Conservation (phyloP, 2,329 filamentous ascomycete genomes). For the Pseudocercospora fuligena region DNA sequence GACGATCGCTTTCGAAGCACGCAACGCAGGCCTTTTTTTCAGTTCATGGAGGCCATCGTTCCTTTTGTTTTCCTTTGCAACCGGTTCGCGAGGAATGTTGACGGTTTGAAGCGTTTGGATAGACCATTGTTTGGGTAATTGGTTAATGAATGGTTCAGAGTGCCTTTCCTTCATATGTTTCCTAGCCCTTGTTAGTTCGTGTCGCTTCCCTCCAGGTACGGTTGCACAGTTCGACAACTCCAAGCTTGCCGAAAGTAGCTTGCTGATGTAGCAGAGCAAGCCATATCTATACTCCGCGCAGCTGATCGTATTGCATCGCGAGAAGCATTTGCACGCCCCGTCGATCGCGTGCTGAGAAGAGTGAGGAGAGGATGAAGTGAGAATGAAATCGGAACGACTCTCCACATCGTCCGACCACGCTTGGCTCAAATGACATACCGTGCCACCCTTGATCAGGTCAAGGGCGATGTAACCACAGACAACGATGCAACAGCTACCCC, state of each 20-base stretch:
- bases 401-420: background rate
- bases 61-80: background rate
- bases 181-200: too few relatives aligned
- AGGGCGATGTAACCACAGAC: background rate
- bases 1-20: slow-evolving; percentile 5
- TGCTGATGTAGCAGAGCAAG: too few relatives aligned
- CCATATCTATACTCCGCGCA: too few relatives aligned
- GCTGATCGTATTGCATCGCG: too few relatives aligned
- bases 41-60: background rate
- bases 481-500: background rate
- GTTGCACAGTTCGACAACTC: too few relatives aligned
- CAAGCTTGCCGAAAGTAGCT: too few relatives aligned
- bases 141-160: background rate
- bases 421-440: slow-evolving; percentile 1
- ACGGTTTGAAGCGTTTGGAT: background rate
- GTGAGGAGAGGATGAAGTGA: background rate
- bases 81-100: background rate
- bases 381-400: background rate
- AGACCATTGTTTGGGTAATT: background rate
- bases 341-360: too few relatives aligned
- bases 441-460: background rate
- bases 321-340: too few relatives aligned
- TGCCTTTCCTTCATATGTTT: too few relatives aligned
- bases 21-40: background rate
- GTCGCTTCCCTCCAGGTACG: too few relatives aligned